Percentiles rank a stretch among this genome's conserved stretches.
phyloP scores from a whole-genome alignment of 2,329 filamentous ascomycete genomes.

The Lasiodiplodia sp. region DNA sequence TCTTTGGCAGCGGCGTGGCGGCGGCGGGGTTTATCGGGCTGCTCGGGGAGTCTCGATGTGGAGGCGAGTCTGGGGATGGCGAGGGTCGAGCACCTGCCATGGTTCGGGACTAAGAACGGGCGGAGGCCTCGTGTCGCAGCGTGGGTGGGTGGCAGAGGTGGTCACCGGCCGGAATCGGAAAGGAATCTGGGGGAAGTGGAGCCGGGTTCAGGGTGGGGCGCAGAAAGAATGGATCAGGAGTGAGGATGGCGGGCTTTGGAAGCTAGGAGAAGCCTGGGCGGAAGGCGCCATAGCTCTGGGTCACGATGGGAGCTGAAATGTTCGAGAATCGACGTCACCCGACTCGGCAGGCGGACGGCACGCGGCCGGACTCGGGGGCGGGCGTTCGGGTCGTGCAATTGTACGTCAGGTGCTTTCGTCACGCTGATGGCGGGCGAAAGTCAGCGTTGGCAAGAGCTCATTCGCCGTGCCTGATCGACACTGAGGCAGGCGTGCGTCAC shows the following conservation, averaged over 20 bases:
- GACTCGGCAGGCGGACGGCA: conserved; percentile 10
- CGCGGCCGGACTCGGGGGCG: background rate
- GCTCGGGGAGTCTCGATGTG: background rate
- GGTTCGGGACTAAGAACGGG: conserved; percentile 5
- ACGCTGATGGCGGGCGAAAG: conserved; percentile 12
- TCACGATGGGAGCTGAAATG: conserved; percentile 26
- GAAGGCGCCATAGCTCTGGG: conserved; percentile 22
- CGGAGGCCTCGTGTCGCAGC: conserved; percentile 15
- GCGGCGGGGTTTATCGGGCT: conserved; percentile 32
- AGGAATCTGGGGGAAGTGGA: conserved; percentile 4
- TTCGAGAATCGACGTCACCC: conserved; percentile 27
- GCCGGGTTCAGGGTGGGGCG: background rate
- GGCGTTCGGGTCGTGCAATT: background rate
- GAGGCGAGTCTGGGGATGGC: conserved; percentile 1
- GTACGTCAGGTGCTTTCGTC: conserved; percentile 22
- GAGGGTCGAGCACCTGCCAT: conserved; percentile 16
- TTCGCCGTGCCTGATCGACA: conserved; percentile 29
- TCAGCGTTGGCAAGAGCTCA: conserved; percentile 20
- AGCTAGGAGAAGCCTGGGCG: conserved; percentile 15
- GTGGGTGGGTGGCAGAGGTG: background rate
- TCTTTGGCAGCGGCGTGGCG: conserved; percentile 41
- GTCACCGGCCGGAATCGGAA: conserved; percentile 16
- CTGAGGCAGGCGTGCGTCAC: conserved; percentile 22
- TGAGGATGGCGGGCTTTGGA: background rate
- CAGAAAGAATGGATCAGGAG: conserved; percentile 1